A percentile compares a stretch with the other conserved stretches of the same genome.
These are phyloP conservation scores for Abrus precatorius DNA, from an alignment of 306 rosid species.

Conservation along the genomic window DNA sequence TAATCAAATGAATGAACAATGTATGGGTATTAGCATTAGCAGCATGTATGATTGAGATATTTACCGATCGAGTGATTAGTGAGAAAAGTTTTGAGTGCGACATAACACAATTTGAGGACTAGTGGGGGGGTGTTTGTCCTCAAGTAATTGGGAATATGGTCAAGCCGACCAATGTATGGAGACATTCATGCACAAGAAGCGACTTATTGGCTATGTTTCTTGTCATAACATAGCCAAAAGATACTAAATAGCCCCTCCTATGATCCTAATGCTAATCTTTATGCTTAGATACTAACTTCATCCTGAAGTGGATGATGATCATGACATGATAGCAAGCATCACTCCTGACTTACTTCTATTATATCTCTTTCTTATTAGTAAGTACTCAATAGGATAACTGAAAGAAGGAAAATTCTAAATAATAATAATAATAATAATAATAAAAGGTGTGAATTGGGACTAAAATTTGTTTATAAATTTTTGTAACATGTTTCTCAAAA, in stretches of 20 bases:
- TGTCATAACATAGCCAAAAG: constrained; percentile 42
- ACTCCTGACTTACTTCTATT: constrained; percentile 10
- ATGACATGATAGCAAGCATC: constrained; percentile 53
- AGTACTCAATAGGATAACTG: background rate
- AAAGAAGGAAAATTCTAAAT: background rate
- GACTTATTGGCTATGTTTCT: constrained; percentile 25
- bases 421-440: background rate
- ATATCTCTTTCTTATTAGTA: constrained; percentile 16
- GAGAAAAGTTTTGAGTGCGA: constrained; percentile 43
- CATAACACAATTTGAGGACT: constrained; percentile 44
- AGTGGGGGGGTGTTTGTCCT: constrained; percentile 47
- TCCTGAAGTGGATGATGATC: constrained; percentile 53
- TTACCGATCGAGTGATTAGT: constrained; percentile 49
- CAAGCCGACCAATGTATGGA: constrained; percentile 53
- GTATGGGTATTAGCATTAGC: background rate
- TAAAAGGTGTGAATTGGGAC: background rate
- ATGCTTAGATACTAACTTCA: constrained; percentile 42
- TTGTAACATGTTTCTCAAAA: background rate
- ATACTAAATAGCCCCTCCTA: constrained; percentile 18
- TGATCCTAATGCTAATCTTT: constrained; percentile 46
- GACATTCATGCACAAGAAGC: constrained; percentile 41
- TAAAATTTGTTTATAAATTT: background rate
- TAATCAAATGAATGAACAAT: constrained; percentile 20
- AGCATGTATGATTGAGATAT: constrained; percentile 51
- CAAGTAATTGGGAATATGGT: constrained; percentile 45